Evolutionary conservation across 306 rosid genomes (phyloP), one percentile per base, ranked within the genome.

Genomic region (Astragalus glycyphyllos): DNA sequence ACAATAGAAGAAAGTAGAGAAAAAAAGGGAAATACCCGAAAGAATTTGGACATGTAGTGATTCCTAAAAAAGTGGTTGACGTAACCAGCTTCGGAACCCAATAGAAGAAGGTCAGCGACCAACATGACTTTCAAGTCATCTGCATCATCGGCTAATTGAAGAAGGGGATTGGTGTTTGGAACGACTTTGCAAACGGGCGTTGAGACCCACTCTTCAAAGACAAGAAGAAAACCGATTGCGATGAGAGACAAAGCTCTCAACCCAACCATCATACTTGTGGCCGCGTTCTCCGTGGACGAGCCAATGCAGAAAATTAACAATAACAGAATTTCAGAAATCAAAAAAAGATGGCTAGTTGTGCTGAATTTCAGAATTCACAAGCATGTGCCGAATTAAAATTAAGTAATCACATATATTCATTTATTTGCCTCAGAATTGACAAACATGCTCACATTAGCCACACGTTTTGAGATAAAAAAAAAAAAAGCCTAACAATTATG

Each of bases 121-220:
- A 86, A 9, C 86, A 89, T 89, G 53, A 89, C 95, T 53, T 80
- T 88, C 65, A 88, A 73, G 63, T 79, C 79, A 17, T 80, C 83
- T 0, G 83, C 77, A 68, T 71, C 69, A 6, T 64, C 73, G 26
- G 17, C 73, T 0, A n/a, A 12, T 5, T 37, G 62, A 5, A 13
- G 42, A 73, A 55, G 14, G 48, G 41, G 51, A 58, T 67, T 50
- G 1, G 16, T 45, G 58, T 48, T 10, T 9, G 71, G 81, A 5
- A 74, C 68, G 6, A 45, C 29, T 48, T 76, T 60, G 87, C 96
- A 89, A 45, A 81, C 14, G 20, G 96, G 96, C 4, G 79, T 71
- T 34, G 95, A 86, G 11, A 80, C 72, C 87, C 85, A 78, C 12
- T 86, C 84, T 46, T 86, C 87, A 42, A 80, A 87, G 29, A 73